A percentile compares a stretch with the other conserved stretches of the same genome.
Evolutionary conservation across 495 filamentous ascomycete species (phyloP).

Genomic region (Xanthoparmelia taractica): DNA sequence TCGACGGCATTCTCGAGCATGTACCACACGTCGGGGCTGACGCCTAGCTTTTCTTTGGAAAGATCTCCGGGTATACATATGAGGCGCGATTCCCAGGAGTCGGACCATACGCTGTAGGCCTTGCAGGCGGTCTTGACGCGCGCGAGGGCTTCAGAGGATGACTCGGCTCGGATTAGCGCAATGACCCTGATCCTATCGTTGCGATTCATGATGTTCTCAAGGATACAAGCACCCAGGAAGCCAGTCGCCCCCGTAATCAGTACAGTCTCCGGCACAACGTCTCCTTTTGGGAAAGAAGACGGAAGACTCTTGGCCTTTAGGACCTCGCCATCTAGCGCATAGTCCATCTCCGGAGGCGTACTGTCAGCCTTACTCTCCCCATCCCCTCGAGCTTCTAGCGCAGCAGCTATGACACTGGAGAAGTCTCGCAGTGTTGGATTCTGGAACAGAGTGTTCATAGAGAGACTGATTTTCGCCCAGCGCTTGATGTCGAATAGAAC

Average conservation of each 20-base stretch:
- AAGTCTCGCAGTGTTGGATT: conserved; percentile 68
- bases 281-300: conserved; percentile 25
- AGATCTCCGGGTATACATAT: conserved; percentile 66
- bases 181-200: conserved; percentile 55
- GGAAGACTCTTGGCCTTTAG: conserved; percentile 9
- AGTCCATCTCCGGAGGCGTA: conserved; percentile 17
- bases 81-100: conserved; percentile 56
- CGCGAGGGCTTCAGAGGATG: conserved; percentile 41
- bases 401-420: conserved; percentile 61
- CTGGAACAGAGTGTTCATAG: conserved; percentile 69
- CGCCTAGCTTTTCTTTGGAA: conserved; percentile 60
- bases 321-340: conserved; percentile 14
- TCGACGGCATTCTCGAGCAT: conserved; percentile 58
- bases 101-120: conserved; percentile 76
- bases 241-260: conserved; percentile 90
- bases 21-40: conserved; percentile 56
- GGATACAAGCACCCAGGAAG: conserved; percentile 77
- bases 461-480: conserved; percentile 57
- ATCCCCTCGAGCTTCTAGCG: background rate
- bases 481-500: conserved; percentile 64
- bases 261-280: conserved; percentile 43
- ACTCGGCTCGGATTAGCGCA: conserved; percentile 62
- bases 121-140: conserved; percentile 40
- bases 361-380: conserved; percentile 5
- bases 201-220: conserved; percentile 63